A percentile compares a stretch with the other conserved stretches of the same genome.
These are phyloP conservation scores for Trypanosoma scelopori DNA, from an alignment of 208 protist genomes.

Conservation along the genomic window DNA sequence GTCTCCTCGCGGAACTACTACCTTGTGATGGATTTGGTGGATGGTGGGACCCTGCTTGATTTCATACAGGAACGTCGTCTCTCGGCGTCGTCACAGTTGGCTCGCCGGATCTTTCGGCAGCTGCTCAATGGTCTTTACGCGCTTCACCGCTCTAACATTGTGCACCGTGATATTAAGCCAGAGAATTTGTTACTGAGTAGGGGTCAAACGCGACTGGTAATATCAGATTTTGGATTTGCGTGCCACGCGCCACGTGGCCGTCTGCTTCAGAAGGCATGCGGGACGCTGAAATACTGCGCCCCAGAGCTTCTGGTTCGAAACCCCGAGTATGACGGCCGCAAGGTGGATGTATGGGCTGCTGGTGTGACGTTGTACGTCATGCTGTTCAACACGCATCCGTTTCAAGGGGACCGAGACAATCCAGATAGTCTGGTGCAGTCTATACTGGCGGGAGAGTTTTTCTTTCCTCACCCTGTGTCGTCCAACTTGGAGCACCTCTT, in stretches of 20 bases:
- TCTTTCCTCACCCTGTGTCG: conserved; percentile 56
- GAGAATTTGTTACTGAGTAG: conserved; percentile 86
- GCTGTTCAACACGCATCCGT: conserved; percentile 93
- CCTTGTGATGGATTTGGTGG: conserved; percentile 73
- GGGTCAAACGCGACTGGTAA: conserved; percentile 45
- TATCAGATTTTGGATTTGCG: conserved; percentile 90
- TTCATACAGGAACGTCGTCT: conserved; percentile 15
- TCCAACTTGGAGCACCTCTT: conserved; percentile 52
- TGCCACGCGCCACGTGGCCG: conserved; percentile 50
- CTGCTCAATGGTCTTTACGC: conserved; percentile 57
- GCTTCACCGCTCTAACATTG: conserved; percentile 71
- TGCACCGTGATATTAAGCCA: conserved; percentile 89
- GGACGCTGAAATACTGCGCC: conserved; percentile 81
- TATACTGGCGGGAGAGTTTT: conserved; percentile 55
- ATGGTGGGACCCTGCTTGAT: conserved; percentile 79
- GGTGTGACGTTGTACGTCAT: conserved; percentile 90
- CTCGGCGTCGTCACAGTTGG: conserved; percentile 19
- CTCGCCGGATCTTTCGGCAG: conserved; percentile 56
- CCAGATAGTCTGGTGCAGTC: conserved; percentile 57
- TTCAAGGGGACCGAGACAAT: conserved; percentile 45
- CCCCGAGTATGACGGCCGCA: conserved; percentile 86
- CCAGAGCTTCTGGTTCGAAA: conserved; percentile 73
- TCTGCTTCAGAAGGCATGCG: conserved; percentile 61
- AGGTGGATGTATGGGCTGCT: conserved; percentile 88
- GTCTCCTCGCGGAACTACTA: conserved; percentile 81